Evolutionary conservation across 352 stramenopile genomes (phyloP).

Genomic region (Pythium vanterpoolii): DNA sequence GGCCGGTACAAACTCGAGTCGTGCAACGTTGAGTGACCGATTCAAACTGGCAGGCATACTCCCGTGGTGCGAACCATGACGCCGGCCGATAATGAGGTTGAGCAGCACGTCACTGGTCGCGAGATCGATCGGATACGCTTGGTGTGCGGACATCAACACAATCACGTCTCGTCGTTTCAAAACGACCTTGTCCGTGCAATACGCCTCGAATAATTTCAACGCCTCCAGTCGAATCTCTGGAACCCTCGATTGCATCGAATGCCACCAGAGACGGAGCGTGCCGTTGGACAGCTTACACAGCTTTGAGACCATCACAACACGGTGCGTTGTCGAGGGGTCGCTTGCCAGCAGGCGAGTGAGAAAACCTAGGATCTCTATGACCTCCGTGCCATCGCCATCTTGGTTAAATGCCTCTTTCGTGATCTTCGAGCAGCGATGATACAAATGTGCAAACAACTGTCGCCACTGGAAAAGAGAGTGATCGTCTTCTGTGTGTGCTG

Average conservation of each 20-base stretch:
- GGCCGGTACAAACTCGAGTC: slow-evolving; percentile 52
- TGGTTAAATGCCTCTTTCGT: slow-evolving; percentile 11
- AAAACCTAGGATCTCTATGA: slow-evolving; percentile 65
- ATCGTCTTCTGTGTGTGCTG: slow-evolving; percentile 28
- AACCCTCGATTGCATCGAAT: slow-evolving; percentile 42
- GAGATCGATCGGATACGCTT: slow-evolving; percentile 49
- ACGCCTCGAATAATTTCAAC: slow-evolving; percentile 65
- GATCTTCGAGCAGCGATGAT: slow-evolving; percentile 37
- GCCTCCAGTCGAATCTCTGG: slow-evolving; percentile 54
- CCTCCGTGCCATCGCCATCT: slow-evolving; percentile 32
- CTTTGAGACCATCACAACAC: slow-evolving; percentile 31
- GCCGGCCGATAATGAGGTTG: slow-evolving; percentile 62
- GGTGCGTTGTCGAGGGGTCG: slow-evolving; percentile 7
- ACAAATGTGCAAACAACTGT: slow-evolving; percentile 67
- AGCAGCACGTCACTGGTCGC: slow-evolving; percentile 47
- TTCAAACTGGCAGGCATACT: neutral
- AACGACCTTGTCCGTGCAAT: slow-evolving; percentile 62
- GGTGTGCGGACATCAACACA: slow-evolving; percentile 53
- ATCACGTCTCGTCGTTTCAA: slow-evolving; percentile 57
- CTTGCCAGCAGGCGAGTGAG: slow-evolving; percentile 39
- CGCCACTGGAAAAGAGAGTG: slow-evolving; percentile 51
- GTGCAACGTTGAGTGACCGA: slow-evolving; percentile 41
- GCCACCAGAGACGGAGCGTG: slow-evolving; percentile 63
- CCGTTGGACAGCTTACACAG: slow-evolving; percentile 58
- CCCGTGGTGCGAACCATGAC: slow-evolving; percentile 14